These are phyloP conservation scores for Tremellales sp. DNA, from an alignment of 1,284 basidiomycete species.

Conservation along the genomic window DNA sequence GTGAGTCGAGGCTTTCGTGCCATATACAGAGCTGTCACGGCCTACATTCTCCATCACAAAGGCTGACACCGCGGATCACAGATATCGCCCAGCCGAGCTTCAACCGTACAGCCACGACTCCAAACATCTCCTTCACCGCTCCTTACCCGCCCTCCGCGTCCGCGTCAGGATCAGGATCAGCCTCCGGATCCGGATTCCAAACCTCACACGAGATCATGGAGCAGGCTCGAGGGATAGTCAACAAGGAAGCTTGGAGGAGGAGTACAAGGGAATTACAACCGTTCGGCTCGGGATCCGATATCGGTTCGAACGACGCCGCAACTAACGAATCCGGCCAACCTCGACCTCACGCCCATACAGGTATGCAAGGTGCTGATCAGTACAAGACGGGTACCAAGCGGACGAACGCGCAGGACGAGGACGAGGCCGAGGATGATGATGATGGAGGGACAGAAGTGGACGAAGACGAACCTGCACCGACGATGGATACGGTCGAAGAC, in stretches of 20 bases:
- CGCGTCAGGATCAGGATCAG: slow-evolving; percentile 11
- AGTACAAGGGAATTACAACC: slow-evolving; percentile 29
- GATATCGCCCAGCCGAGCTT: slow-evolving; percentile 26
- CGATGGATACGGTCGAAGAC: slow-evolving; percentile 3
- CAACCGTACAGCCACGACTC: slow-evolving; percentile 33
- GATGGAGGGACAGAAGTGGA: slow-evolving; percentile 18
- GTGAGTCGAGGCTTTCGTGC: slow-evolving; percentile 17
- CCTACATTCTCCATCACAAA: no score
- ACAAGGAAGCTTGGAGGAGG: slow-evolving; percentile 21
- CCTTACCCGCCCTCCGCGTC: slow-evolving; percentile 3
- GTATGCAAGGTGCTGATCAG: neutral
- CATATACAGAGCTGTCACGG: no score
- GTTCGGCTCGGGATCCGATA: slow-evolving; percentile 10
- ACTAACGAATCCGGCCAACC: no score
- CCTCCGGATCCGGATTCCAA: slow-evolving; percentile 14
- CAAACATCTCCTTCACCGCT: slow-evolving; percentile 13
- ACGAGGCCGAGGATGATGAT: slow-evolving; percentile 6
- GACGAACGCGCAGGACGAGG: slow-evolving; percentile 1
- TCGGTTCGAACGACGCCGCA: no score
- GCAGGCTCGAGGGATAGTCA: slow-evolving; percentile 27
- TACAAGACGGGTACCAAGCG: neutral
- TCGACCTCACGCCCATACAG: no score
- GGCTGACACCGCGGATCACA: no score
- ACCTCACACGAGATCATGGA: slow-evolving; percentile 19
- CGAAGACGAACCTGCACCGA: slow-evolving; percentile 7